Conservation (phyloP, 768 basidiomycete genomes). For the Pluteus cervinus region DNA sequence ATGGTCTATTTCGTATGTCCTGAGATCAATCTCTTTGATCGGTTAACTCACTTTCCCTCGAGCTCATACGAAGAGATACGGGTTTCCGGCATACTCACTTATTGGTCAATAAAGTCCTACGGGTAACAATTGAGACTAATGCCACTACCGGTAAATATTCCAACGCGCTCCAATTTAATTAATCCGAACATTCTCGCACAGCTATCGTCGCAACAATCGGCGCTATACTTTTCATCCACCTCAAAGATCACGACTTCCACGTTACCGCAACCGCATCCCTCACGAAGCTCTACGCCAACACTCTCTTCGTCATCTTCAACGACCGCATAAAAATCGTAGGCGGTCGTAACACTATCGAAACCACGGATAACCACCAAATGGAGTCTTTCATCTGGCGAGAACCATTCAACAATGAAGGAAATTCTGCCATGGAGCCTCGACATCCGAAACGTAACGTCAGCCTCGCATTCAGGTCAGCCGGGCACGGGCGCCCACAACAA, state of each 20-base stretch:
- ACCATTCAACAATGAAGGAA: too few species aligned
- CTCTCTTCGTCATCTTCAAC: slow-evolving; percentile 23
- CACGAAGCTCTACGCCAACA: slow-evolving; percentile 24
- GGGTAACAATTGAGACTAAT: slow-evolving; percentile 22
- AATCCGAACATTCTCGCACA: slow-evolving; percentile 12
- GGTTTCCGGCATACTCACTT: slow-evolving; percentile 18
- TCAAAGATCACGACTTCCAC: slow-evolving; percentile 18
- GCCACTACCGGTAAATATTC: slow-evolving; percentile 16
- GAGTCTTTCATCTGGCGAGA: too few species aligned
- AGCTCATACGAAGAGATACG: slow-evolving; percentile 16
- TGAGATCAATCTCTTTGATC: not conserved
- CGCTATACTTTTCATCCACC: slow-evolving; percentile 19
- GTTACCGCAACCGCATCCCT: slow-evolving; percentile 17
- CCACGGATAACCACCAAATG: too few species aligned
- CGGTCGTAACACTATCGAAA: too few species aligned
- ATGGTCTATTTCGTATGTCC: slow-evolving; percentile 21
- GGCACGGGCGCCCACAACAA: too few species aligned
- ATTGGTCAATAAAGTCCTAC: slow-evolving; percentile 16
- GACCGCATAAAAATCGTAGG: slow-evolving; percentile 18
- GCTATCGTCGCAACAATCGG: slow-evolving; percentile 20
- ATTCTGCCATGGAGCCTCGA: too few species aligned
- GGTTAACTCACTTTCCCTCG: not conserved
- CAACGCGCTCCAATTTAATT: too few species aligned
- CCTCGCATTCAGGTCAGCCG: too few species aligned
- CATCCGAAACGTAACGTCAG: too few species aligned